Percentiles rank a stretch among this genome's conserved stretches.
These are phyloP conservation scores for Lagerstroemia speciosa DNA, from an alignment of 345 rosid genomes.

Conservation along the genomic window DNA sequence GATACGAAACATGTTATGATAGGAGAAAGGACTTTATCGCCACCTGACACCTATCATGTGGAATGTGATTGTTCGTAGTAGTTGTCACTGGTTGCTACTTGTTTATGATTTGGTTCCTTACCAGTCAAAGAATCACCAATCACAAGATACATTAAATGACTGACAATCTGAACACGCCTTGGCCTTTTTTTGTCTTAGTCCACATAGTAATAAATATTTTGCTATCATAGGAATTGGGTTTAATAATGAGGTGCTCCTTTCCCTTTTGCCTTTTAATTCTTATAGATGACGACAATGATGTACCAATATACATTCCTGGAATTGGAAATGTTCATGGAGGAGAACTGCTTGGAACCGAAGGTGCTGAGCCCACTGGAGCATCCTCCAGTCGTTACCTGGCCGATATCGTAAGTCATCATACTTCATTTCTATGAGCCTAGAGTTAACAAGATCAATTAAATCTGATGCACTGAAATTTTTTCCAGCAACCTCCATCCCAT, in stretches of 20 bases:
- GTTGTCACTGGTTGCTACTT: too few relatives aligned
- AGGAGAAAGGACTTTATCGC: too few relatives aligned
- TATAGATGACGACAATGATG: conserved; percentile 32
- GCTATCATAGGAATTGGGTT: neutral
- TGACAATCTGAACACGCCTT: neutral
- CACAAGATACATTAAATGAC: too few relatives aligned
- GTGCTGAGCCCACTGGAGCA: conserved; percentile 46
- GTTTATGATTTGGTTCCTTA: too few relatives aligned
- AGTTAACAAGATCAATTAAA: neutral
- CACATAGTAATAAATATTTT: neutral
- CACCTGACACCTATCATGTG: too few relatives aligned
- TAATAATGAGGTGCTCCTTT: neutral
- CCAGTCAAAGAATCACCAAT: too few relatives aligned
- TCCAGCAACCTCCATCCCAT: conserved; percentile 43
- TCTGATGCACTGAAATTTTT: conserved; percentile 3
- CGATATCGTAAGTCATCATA: conserved; percentile 23
- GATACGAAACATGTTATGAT: too few relatives aligned
- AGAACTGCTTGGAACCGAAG: conserved; percentile 31
- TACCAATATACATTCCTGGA: conserved; percentile 32
- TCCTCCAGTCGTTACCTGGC: conserved; percentile 58
- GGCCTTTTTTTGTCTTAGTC: neutral
- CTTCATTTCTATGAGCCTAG: neutral
- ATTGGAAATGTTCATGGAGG: conserved; percentile 39
- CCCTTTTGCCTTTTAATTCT: conserved; percentile 20
- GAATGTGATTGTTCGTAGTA: too few relatives aligned